phyloP scores from a whole-genome alignment of 768 basidiomycete genomes.

The Paxillus ammoniavirescens region DNA sequence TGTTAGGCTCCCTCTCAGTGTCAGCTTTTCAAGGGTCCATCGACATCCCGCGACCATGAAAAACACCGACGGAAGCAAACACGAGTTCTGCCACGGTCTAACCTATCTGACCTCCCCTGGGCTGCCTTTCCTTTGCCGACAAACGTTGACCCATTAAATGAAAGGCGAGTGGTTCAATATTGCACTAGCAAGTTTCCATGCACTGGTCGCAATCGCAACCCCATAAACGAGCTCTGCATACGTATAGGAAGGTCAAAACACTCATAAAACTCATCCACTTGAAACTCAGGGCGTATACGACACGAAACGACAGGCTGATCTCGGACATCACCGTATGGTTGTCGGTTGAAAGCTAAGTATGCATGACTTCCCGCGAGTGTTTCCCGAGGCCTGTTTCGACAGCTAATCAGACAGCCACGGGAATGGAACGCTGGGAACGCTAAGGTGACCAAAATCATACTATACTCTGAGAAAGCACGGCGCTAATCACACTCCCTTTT shows the following conservation, averaged over 20 bases:
- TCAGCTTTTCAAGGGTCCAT: no score
- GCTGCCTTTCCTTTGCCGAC: no score
- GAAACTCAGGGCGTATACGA: background rate
- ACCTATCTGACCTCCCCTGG: no score
- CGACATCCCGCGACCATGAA: no score
- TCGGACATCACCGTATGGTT: background rate
- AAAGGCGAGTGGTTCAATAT: no score
- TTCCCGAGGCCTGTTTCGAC: background rate
- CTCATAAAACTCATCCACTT: background rate
- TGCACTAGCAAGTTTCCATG: no score
- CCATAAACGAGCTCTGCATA: background rate
- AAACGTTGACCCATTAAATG: no score
- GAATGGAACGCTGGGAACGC: background rate
- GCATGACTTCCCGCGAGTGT: slow-evolving; percentile 1
- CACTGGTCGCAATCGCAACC: background rate
- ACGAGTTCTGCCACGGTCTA: no score
- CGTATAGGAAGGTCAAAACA: background rate
- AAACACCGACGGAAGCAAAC: no score
- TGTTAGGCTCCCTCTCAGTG: no score
- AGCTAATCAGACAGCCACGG: background rate
- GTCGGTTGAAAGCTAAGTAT: background rate
- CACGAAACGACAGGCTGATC: background rate
- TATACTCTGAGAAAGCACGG: background rate
- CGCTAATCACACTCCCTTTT: background rate
- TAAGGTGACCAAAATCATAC: background rate